Base-by-base conservation (phyloP, 2,329 filamentous ascomycete genomes). In the Fusarium pseudocircinatum region DNA sequence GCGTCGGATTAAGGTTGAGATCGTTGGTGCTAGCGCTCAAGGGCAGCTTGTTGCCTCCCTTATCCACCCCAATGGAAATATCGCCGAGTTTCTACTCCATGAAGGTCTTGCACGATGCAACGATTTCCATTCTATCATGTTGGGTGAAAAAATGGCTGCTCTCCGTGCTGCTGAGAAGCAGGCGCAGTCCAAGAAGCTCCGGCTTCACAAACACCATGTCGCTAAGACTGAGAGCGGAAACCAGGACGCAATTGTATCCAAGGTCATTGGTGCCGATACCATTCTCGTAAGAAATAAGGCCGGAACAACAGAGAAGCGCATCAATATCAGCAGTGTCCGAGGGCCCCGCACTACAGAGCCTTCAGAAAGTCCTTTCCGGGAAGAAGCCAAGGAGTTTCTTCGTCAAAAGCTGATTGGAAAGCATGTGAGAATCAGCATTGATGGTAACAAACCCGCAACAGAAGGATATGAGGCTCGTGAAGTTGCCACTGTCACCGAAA, bases 391-490 rank as follows among this genome's bases (percentile, higher is more conserved):
- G 86, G 96, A 99, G 81, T 98, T 96, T 80, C 83, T 98, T 73
- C 92, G 96, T 62, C 97, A 97, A 87, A 94, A 92, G 82, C 83
- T 98, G 37, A 99, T 99, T 79, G 96, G 95, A 69, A 99, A 99
- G 87, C 94, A 97, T 75, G 94, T 98, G 74, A 94, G 93, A 81
- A 90, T 98, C 63, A 92, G 89, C 60, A 91, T 97, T 67, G 95
- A 99, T 80, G 96, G 96, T 64, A 94, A 94, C 82, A 95, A 96
- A 83, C 92, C 96, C 47, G 95, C 94, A 5, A 92, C 88, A 5
- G 96, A 97, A 72, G 95, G 94, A 15, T 99, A 95, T 75, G 96
- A 98, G 79, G 95, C 96, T 79, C 93, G 95, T 62, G 96, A 99
- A 75, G 96, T 99, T 79, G 96, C 94, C 46, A 98, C 96, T 2